Percentiles rank a stretch among this genome's conserved stretches.
Evolutionary conservation across 768 basidiomycete genomes (phyloP).

Genomic region (Ramaria rubella): DNA sequence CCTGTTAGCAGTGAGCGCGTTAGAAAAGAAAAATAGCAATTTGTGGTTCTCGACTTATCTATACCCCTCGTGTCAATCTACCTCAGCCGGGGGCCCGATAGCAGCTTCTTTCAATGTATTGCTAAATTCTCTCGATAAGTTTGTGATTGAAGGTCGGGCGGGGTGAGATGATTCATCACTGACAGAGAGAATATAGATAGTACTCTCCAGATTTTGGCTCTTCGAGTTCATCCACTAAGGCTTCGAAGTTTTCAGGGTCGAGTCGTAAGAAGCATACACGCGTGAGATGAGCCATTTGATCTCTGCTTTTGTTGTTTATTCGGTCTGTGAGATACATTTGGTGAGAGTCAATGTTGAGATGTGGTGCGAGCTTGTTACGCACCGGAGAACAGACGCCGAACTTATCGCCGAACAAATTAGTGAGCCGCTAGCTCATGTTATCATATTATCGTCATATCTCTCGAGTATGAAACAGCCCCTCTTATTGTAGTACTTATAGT

Average conservation of each 20-base stretch:
- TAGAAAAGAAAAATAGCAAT: background rate
- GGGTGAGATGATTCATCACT: conserved; percentile 59
- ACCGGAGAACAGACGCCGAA: too few relatives aligned
- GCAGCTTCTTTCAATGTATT: conserved; percentile 83
- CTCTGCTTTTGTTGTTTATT: conserved; percentile 89
- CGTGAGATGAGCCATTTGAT: conserved; percentile 93
- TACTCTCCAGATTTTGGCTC: conserved; percentile 97
- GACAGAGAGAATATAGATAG: conserved; percentile 97
- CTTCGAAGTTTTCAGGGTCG: conserved; percentile 74
- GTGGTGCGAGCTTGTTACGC: too few relatives aligned
- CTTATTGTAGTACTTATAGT: too few relatives aligned
- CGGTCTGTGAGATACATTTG: conserved; percentile 98
- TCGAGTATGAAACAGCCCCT: too few relatives aligned
- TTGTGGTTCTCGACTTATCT: conserved; percentile 45
- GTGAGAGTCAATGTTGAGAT: too few relatives aligned
- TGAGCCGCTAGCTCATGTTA: too few relatives aligned
- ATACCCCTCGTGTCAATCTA: conserved; percentile 94
- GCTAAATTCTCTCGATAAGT: conserved; percentile 70
- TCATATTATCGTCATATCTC: too few relatives aligned
- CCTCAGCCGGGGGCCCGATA: conserved; percentile 89
- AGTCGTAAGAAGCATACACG: conserved; percentile 91
- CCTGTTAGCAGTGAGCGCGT: conserved; percentile 51
- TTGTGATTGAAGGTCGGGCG: conserved; percentile 3
- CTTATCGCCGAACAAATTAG: too few relatives aligned
- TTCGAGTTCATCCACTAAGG: conserved; percentile 74